Percentiles rank a stretch among this genome's conserved stretches.
Conservation (phyloP, 2,329 filamentous ascomycete genomes). For the Aspergillus fumigatus region DNA sequence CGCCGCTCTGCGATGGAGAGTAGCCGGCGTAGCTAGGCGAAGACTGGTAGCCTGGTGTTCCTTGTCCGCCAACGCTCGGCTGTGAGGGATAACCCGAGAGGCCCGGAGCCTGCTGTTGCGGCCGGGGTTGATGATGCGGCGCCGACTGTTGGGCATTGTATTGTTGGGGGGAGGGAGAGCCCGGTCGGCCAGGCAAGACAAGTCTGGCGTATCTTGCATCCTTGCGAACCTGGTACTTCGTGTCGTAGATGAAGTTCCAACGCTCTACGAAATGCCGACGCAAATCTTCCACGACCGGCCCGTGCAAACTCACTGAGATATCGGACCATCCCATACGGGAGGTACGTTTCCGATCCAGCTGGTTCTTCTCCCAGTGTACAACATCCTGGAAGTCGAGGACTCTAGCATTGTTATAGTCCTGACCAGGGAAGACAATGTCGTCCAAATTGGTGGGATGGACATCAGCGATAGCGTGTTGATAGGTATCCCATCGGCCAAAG, state of each 20-base stretch:
- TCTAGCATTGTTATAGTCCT: slow-evolving; percentile 87
- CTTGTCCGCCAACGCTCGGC: neutral
- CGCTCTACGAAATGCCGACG: slow-evolving; percentile 74
- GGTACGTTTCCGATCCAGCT: slow-evolving; percentile 72
- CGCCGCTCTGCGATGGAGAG: slow-evolving; percentile 6
- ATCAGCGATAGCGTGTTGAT: slow-evolving; percentile 79
- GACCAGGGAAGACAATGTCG: slow-evolving; percentile 75
- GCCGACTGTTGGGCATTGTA: slow-evolving; percentile 5
- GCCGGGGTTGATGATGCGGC: slow-evolving; percentile 6
- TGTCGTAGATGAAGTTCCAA: slow-evolving; percentile 86
- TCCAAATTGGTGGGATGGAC: slow-evolving; percentile 74
- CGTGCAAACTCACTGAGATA: slow-evolving; percentile 70
- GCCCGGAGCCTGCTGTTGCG: slow-evolving; percentile 6
- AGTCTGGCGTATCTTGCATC: slow-evolving; percentile 46
- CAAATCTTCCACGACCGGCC: slow-evolving; percentile 70
- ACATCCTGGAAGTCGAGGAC: slow-evolving; percentile 79
- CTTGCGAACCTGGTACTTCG: slow-evolving; percentile 67
- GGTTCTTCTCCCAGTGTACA: slow-evolving; percentile 75
- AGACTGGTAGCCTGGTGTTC: slow-evolving; percentile 2
- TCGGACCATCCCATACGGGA: slow-evolving; percentile 94
- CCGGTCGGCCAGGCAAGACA: slow-evolving; percentile 29
- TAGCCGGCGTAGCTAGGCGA: slow-evolving; percentile 8
- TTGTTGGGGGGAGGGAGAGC: slow-evolving; percentile 19
- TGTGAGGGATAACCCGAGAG: neutral
- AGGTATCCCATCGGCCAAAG: slow-evolving; percentile 85